A percentile compares a stretch with the other conserved stretches of the same genome.
Evolutionary conservation across 495 filamentous ascomycete genomes (phyloP).

Genomic region (Podospora anserina): DNA sequence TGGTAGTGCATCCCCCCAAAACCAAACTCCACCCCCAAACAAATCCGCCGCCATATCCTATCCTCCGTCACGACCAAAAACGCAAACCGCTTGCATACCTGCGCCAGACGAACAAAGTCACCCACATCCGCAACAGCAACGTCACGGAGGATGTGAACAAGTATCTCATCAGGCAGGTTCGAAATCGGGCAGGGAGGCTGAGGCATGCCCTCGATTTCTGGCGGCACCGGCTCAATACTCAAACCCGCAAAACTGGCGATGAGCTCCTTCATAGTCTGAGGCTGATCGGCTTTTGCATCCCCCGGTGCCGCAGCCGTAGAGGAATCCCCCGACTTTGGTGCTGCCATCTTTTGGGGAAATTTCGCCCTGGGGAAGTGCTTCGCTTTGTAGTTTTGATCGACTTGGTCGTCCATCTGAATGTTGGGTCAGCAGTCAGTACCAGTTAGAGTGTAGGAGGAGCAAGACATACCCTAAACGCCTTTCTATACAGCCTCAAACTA

Average conservation of each 20-base stretch:
- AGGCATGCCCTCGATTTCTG: conserved; percentile 60
- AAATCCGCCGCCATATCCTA: conserved; percentile 81
- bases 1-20: conserved; percentile 83
- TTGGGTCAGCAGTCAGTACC: background rate
- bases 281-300: conserved; percentile 7
- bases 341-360: conserved; percentile 33
- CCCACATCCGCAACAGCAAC: conserved; percentile 75
- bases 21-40: conserved; percentile 65
- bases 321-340: conserved; percentile 27
- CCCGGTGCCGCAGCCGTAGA: background rate
- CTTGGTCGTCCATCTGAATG: conserved; percentile 69
- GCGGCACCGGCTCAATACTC: conserved; percentile 55
- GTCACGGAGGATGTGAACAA: conserved; percentile 58
- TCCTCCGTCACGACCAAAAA: conserved; percentile 83
- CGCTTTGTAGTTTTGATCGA: conserved; percentile 80
- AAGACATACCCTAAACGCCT: conserved; percentile 70
- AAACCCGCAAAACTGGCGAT: conserved; percentile 69
- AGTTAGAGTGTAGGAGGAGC: background rate
- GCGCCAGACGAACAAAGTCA: conserved; percentile 70
- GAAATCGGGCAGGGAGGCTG: conserved; percentile 75
- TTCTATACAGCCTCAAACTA: conserved; percentile 82
- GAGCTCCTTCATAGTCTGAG: conserved; percentile 59
- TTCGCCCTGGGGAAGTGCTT: conserved; percentile 74
- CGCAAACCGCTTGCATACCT: conserved; percentile 83
- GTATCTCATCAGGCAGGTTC: conserved; percentile 73